A percentile compares a stretch with the other conserved stretches of the same genome.
phyloP scores from a whole-genome alignment of 1,284 basidiomycete genomes.

The Marasmius tenuissimus region DNA sequence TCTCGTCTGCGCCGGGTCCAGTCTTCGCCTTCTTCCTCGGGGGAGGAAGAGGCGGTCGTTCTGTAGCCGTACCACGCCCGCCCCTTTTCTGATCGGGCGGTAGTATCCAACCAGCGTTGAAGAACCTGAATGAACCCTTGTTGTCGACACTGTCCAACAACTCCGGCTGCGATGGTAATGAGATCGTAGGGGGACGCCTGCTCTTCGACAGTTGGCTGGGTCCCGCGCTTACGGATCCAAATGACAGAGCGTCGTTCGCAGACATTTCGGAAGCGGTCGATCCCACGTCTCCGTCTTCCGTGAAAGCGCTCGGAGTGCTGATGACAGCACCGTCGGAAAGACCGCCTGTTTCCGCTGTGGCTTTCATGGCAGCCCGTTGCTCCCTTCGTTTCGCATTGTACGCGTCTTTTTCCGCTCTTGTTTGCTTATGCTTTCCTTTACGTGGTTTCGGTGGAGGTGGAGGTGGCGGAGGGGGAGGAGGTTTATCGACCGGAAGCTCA shows the following conservation, averaged over 20 bases:
- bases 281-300: conserved; percentile 7
- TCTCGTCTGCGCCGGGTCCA: conserved; percentile 32
- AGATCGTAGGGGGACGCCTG: conserved; percentile 15
- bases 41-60: conserved; percentile 27
- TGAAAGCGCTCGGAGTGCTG: conserved; percentile 10
- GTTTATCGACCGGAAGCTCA: conserved; percentile 58
- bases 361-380: conserved; percentile 11
- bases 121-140: conserved; percentile 77
- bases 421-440: conserved; percentile 10
- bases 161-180: conserved; percentile 33
- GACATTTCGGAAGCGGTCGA: background rate
- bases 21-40: conserved; percentile 56
- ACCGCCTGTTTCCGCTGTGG: conserved; percentile 19
- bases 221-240: background rate
- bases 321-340: background rate
- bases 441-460: conserved; percentile 32
- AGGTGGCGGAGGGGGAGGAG: conserved; percentile 38
- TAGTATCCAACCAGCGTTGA: conserved; percentile 89
- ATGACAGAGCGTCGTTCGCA: background rate
- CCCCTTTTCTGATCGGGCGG: conserved; percentile 68
- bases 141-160: conserved; percentile 71
- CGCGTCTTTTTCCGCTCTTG: conserved; percentile 14
- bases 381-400: conserved; percentile 34
- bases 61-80: conserved; percentile 45
- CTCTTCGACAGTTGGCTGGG: conserved; percentile 21